Conservation (phyloP, 106 monocot species). For the Posidonia australis region DNA sequence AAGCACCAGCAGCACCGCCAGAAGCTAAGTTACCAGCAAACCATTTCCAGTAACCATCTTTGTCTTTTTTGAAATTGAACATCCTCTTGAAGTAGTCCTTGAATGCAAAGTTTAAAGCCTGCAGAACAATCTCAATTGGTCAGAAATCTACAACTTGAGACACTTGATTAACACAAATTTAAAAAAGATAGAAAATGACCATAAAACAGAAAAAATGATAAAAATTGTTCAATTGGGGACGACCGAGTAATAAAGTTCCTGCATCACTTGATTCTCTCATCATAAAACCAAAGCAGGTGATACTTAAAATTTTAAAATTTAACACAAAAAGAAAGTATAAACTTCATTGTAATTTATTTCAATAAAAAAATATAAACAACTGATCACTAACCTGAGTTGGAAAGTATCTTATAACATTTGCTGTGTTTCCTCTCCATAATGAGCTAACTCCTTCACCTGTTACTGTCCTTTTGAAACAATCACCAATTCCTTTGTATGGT, state of each 20-base stretch:
- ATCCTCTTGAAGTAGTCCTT: slow-evolving; percentile 29
- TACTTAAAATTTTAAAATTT: no score
- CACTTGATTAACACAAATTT: no score
- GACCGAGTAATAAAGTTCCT: no score
- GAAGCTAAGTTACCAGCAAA: slow-evolving; percentile 22
- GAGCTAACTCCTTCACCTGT: background rate
- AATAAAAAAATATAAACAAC: no score
- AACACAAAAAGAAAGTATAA: no score
- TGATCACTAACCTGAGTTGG: slow-evolving; percentile 15
- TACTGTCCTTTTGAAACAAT: slow-evolving; percentile 10
- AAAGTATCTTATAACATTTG: slow-evolving; percentile 21
- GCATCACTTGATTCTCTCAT: no score
- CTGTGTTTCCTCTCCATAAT: slow-evolving; percentile 19
- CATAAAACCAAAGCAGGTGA: no score
- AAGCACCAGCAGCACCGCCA: slow-evolving; percentile 24
- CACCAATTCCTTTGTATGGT: slow-evolving; percentile 18
- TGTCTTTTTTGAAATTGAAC: slow-evolving; percentile 28
- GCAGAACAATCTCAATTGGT: no score
- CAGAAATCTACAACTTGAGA: no score
- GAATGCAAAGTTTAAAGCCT: slow-evolving; percentile 26
- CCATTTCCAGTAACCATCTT: slow-evolving; percentile 26
- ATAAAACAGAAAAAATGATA: no score
- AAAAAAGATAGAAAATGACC: no score
- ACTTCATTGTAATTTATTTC: background rate
- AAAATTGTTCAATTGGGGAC: no score